Conservation (phyloP, 345 rosid species). For the Sisymbrium irio region DNA sequence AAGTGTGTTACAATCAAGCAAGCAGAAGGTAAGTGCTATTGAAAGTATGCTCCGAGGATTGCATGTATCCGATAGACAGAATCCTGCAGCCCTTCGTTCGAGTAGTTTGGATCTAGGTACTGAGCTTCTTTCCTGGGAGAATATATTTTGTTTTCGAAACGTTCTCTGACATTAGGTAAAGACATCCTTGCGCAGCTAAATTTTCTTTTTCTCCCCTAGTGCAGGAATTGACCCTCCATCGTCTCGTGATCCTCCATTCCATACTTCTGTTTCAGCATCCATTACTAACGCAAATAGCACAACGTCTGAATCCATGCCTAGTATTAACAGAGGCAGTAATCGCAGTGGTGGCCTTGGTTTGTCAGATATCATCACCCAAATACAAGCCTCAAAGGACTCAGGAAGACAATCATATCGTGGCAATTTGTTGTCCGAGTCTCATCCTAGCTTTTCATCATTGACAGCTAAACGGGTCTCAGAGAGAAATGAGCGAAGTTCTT, state of each 20-base stretch:
- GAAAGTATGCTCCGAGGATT: slow-evolving; percentile 98
- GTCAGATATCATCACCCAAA: slow-evolving; percentile 84
- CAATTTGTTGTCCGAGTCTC: slow-evolving; percentile 54
- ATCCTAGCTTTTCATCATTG: slow-evolving; percentile 61
- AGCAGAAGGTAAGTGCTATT: slow-evolving; percentile 97
- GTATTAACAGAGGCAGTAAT: slow-evolving; percentile 50
- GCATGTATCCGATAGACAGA: slow-evolving; percentile 82
- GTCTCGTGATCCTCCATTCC: slow-evolving; percentile 92
- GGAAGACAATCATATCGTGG: slow-evolving; percentile 60
- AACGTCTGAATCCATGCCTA: slow-evolving; percentile 53
- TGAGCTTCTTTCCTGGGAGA: slow-evolving; percentile 37
- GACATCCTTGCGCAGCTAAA: slow-evolving; percentile 53
- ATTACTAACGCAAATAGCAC: slow-evolving; percentile 49
- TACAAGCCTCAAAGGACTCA: slow-evolving; percentile 95
- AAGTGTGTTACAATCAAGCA: slow-evolving; percentile 93
- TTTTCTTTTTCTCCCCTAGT: slow-evolving; percentile 69
- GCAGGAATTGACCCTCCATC: slow-evolving; percentile 99
- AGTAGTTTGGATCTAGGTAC: slow-evolving; percentile 99
- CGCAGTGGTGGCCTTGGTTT: slow-evolving; percentile 84
- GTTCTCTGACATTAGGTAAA: slow-evolving; percentile 16
- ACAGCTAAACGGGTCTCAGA: slow-evolving; percentile 66
- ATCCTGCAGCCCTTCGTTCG: slow-evolving; percentile 71
- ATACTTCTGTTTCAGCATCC: slow-evolving; percentile 73
- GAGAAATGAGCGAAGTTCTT: slow-evolving; percentile 66
- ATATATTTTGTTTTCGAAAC: slow-evolving; percentile 21